Evolutionary conservation across 2,329 filamentous ascomycete genomes (phyloP).

Genomic region (Cordyceps javanica): DNA sequence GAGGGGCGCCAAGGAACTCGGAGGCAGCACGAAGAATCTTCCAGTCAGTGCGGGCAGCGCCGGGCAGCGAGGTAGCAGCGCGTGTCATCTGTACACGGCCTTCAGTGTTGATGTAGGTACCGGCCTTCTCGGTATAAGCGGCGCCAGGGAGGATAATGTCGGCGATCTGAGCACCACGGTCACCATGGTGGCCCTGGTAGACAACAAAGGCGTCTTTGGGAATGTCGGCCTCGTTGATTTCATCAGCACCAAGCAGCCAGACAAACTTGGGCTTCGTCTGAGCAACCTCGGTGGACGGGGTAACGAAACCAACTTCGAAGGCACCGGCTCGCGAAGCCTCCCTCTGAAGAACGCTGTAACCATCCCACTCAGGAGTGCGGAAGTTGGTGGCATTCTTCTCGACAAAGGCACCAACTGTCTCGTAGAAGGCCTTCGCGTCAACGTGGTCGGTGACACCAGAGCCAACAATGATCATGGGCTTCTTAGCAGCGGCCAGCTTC

Average conservation of each 20-base stretch:
- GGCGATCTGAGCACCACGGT: conserved; percentile 84
- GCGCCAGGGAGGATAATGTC: conserved; percentile 91
- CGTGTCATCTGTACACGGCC: conserved; percentile 92
- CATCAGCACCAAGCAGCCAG: conserved; percentile 94
- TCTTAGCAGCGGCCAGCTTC: conserved; percentile 81
- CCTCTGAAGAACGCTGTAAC: conserved; percentile 93
- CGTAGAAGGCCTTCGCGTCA: conserved; percentile 89
- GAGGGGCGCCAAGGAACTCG: conserved; percentile 80
- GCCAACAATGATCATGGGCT: conserved; percentile 93
- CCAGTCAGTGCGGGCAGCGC: conserved; percentile 92
- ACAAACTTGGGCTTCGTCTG: conserved; percentile 88
- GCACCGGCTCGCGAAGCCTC: conserved; percentile 88
- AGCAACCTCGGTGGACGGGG: conserved; percentile 74
- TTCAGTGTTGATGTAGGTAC: conserved; percentile 96
- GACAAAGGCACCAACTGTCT: conserved; percentile 82
- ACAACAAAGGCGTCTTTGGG: conserved; percentile 95
- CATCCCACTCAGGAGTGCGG: conserved; percentile 86
- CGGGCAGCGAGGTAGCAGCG: conserved; percentile 79
- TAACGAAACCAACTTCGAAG: conserved; percentile 91
- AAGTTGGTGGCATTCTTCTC: conserved; percentile 92
- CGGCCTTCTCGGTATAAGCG: conserved; percentile 94
- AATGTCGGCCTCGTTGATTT: conserved; percentile 77
- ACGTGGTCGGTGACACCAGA: conserved; percentile 86
- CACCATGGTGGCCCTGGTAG: conserved; percentile 97
- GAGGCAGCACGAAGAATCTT: conserved; percentile 93